A percentile compares a stretch with the other conserved stretches of the same genome.
Conservation (phyloP, 257 asterid genomes). For the Voacanga thouarsii region DNA sequence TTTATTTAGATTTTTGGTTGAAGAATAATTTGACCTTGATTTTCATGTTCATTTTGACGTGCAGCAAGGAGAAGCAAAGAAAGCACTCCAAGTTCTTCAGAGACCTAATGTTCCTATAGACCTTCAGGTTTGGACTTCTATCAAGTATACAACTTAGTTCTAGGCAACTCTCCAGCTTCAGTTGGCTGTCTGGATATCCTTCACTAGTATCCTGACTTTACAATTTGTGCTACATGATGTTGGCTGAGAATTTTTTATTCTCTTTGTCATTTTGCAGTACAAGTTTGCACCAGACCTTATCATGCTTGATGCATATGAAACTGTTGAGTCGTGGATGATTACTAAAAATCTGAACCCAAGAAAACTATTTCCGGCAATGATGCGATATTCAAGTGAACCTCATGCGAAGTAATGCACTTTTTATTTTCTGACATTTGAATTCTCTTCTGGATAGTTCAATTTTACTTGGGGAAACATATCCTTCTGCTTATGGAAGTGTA, state of each 20-base stretch:
- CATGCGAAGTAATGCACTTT: slow-evolving; percentile 76
- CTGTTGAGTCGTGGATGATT: slow-evolving; percentile 98
- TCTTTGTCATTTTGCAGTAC: slow-evolving; percentile 60
- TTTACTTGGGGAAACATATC: neutral
- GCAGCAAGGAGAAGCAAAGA: slow-evolving; percentile 97
- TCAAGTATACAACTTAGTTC: slow-evolving; percentile 11
- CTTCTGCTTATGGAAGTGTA: neutral
- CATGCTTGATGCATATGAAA: slow-evolving; percentile 98
- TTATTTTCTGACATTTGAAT: slow-evolving; percentile 11
- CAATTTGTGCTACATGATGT: slow-evolving; percentile 14
- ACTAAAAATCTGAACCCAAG: slow-evolving; percentile 83
- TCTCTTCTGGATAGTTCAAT: neutral
- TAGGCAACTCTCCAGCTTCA: slow-evolving; percentile 11
- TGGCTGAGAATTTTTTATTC: slow-evolving; percentile 11
- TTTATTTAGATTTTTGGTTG: neutral
- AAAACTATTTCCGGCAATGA: slow-evolving; percentile 98
- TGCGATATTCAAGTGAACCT: slow-evolving; percentile 97
- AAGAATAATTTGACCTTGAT: neutral
- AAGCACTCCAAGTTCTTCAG: slow-evolving; percentile 95
- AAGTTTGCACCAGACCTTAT: slow-evolving; percentile 96
- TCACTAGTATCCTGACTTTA: slow-evolving; percentile 8
- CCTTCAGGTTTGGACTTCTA: slow-evolving; percentile 64
- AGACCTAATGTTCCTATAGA: slow-evolving; percentile 82
- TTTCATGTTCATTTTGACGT: slow-evolving; percentile 14
- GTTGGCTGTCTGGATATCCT: slow-evolving; percentile 14